These are phyloP conservation scores for Cenchrus americanus DNA, from an alignment of 176 grass and related monocot species.

Conservation along the genomic window DNA sequence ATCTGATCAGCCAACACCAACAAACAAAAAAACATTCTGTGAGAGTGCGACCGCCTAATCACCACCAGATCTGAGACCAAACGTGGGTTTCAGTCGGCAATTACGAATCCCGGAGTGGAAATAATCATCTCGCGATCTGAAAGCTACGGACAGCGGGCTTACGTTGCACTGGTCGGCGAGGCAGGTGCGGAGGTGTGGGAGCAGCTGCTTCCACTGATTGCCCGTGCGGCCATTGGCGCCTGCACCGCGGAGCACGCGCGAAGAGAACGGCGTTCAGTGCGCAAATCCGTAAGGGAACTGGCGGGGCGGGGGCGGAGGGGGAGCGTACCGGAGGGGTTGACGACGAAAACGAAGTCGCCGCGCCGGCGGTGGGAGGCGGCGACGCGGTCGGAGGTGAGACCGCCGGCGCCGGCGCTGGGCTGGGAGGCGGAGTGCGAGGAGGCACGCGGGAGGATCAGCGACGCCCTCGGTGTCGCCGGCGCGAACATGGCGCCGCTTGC, in stretches of 20 bases:
- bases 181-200: conserved; percentile 77
- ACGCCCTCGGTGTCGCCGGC: conserved; percentile 37
- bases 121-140: conserved; percentile 7
- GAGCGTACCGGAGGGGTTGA: conserved; percentile 79
- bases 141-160: conserved; percentile 14
- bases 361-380: conserved; percentile 47
- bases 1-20: conserved; percentile 51
- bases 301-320: neutral
- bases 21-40: conserved; percentile 41
- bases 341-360: conserved; percentile 80
- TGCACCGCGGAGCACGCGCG: conserved; percentile 31
- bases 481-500: conserved; percentile 37
- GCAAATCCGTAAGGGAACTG: neutral
- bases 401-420: conserved; percentile 16
- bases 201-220: conserved; percentile 90
- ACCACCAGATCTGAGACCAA: conserved; percentile 38
- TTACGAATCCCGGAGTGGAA: neutral
- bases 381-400: conserved; percentile 44
- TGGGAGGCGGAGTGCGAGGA: conserved; percentile 44
- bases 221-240: conserved; percentile 92
- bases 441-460: conserved; percentile 38
- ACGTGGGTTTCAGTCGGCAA: conserved; percentile 1
- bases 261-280: neutral
- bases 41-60: conserved; percentile 12
- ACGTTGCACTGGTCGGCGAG: conserved; percentile 87